Base-by-base conservation (phyloP, 2,329 filamentous ascomycete species). In the Alternaria gaisen region DNA sequence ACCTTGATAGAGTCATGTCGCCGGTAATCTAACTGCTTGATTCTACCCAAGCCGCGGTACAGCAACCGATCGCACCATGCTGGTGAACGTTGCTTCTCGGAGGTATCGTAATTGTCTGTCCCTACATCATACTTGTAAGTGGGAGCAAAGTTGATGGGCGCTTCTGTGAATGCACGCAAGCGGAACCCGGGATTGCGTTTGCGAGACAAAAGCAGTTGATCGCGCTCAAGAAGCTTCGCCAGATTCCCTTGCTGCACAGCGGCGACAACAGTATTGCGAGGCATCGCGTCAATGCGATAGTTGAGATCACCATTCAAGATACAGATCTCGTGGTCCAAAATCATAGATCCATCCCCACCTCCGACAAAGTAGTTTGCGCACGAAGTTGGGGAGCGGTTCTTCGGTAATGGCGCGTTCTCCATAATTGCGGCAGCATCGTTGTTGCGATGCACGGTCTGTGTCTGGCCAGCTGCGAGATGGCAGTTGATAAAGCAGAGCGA, bases 51-150 rank as follows among this genome's bases (percentile, higher is more conserved):
- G 22, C 93, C 93, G 22, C 94, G 87, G 70, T 93, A 97, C n/a
- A 99, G 82, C 38, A 99, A 81, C 36, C 95, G 88, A 81, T 99
- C 95, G 77, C 95, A 99, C 95, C 95, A 99, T 1, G 95, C 95
- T 0, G 95, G 95, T 22, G 92, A 91, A 51, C 95, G 88, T 78
- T 92, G 92, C 84, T 99, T 99, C 79, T 99, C 95, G 70, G 91
- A 94, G 0, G 91, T 91, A 76, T 99, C 95, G 78, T 98, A 99
- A 7, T 88, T 91, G 74, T 98, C 94, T 0, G 93, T 96, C 16
- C 94, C 94, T 0, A 98, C 93, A 70, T 99, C 95, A 77, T 99
- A 99, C 78, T 99, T 99, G 84, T 99, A 99, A 0, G 95, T 99
- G 0, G 95, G 95, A 8, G 93, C 90, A 76, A 99, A 99, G 0